Percentiles rank a stretch among this genome's conserved stretches.
Evolutionary conservation across 345 rosid species (phyloP).

Genomic region (Arabis alpina): DNA sequence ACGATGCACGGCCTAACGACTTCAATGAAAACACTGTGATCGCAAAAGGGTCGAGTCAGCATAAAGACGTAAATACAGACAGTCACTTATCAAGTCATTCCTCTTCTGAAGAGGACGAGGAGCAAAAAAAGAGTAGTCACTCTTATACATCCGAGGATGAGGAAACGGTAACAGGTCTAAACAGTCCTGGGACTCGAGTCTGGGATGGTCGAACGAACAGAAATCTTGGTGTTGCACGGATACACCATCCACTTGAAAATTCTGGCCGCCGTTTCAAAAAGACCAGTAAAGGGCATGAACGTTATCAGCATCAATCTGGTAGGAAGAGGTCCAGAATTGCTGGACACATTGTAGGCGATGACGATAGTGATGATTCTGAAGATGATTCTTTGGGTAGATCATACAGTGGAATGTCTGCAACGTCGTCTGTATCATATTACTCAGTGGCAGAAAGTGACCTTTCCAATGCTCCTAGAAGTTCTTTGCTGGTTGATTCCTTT

Average conservation of each 20-base stretch:
- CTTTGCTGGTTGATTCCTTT: conserved; percentile 75
- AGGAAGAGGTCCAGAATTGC: conserved; percentile 73
- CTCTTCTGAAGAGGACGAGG: conserved; percentile 59
- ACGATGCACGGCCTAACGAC: conserved; percentile 39
- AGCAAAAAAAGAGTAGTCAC: conserved; percentile 59
- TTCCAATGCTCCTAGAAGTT: conserved; percentile 53
- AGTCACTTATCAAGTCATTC: conserved; percentile 48
- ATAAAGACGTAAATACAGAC: conserved; percentile 43
- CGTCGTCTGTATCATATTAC: conserved; percentile 60
- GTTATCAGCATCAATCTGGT: conserved; percentile 56
- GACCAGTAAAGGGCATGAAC: conserved; percentile 59
- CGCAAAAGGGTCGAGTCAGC: conserved; percentile 39
- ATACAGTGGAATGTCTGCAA: conserved; percentile 71
- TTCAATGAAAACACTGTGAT: conserved; percentile 33
- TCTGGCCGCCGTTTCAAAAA: conserved; percentile 50
- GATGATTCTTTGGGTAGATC: conserved; percentile 61
- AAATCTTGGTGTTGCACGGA: conserved; percentile 65
- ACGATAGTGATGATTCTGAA: conserved; percentile 76
- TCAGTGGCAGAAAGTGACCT: conserved; percentile 52
- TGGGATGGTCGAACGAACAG: conserved; percentile 95
- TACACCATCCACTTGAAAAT: conserved; percentile 98
- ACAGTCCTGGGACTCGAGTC: conserved; percentile 89
- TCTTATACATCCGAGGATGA: conserved; percentile 84
- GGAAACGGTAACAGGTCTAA: conserved; percentile 82
- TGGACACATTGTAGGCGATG: conserved; percentile 74